Conservation (phyloP, 345 rosid genomes). For the Arabidopsis thaliana region TAIR10.1 NC_003070.9:6354501-6355000, state of each 20-base stretch:
- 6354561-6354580: constrained; percentile 10
- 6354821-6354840: not conserved
- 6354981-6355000: not conserved
- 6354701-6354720: constrained; percentile 24
- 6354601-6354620: constrained; percentile 93
- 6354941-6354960: constrained; percentile 57
- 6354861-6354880: constrained; percentile 78
- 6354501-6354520: not conserved
- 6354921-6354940: constrained; percentile 78
- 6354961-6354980: constrained; percentile 13
- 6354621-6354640: constrained; percentile 88
- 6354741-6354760: constrained; percentile 98
- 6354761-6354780: constrained; percentile 97
- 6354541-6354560: not conserved
- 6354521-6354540: not conserved
- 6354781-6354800: constrained; percentile 13
- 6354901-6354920: constrained; percentile 90
- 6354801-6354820: not conserved
- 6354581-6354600: constrained; percentile 78
- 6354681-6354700: not conserved
- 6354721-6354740: constrained; percentile 96
- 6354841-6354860: not conserved
- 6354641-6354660: constrained; percentile 69
- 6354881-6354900: constrained; percentile 94
- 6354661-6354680: not conserved